A percentile compares a stretch with the other conserved stretches of the same genome.
Conservation (phyloP, 2,329 filamentous ascomycete genomes). For the Akanthomyces muscarius region DNA sequence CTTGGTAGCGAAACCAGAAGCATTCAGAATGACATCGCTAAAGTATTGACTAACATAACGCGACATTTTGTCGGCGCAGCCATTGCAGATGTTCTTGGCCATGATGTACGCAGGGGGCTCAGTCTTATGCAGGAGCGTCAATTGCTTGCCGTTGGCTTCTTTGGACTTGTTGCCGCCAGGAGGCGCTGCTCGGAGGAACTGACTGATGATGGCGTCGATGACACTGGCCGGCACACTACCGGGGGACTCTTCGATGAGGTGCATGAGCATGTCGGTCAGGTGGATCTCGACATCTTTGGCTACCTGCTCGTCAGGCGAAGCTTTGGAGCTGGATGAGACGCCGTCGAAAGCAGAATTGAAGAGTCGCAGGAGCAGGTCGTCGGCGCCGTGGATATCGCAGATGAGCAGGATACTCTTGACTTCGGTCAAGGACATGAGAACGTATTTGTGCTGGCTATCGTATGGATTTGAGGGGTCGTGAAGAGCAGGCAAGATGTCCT, state of each 20-base stretch:
- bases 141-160: slow-evolving; percentile 70
- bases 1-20: slow-evolving; percentile 57
- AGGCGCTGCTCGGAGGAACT: slow-evolving; percentile 86
- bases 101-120: slow-evolving; percentile 92
- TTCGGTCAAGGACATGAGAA: slow-evolving; percentile 81
- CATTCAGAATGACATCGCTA: slow-evolving; percentile 91
- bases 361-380: slow-evolving; percentile 72
- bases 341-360: slow-evolving; percentile 93
- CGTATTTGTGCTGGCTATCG: slow-evolving; percentile 88
- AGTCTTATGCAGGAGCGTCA: slow-evolving; percentile 78
- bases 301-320: slow-evolving; percentile 72
- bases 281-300: slow-evolving; percentile 92
- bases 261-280: slow-evolving; percentile 80
- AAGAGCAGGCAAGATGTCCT: slow-evolving; percentile 76
- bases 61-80: slow-evolving; percentile 88
- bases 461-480: slow-evolving; percentile 85
- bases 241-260: slow-evolving; percentile 79
- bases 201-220: slow-evolving; percentile 88
- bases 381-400: slow-evolving; percentile 78
- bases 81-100: slow-evolving; percentile 90
- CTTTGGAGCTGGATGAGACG: slow-evolving; percentile 72
- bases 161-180: slow-evolving; percentile 59
- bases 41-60: slow-evolving; percentile 95
- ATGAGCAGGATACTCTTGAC: slow-evolving; percentile 93
- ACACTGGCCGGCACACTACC: slow-evolving; percentile 71